phyloP scores from a whole-genome alignment of 1,139 yeast genomes.

The Geotrichum siamense region DNA sequence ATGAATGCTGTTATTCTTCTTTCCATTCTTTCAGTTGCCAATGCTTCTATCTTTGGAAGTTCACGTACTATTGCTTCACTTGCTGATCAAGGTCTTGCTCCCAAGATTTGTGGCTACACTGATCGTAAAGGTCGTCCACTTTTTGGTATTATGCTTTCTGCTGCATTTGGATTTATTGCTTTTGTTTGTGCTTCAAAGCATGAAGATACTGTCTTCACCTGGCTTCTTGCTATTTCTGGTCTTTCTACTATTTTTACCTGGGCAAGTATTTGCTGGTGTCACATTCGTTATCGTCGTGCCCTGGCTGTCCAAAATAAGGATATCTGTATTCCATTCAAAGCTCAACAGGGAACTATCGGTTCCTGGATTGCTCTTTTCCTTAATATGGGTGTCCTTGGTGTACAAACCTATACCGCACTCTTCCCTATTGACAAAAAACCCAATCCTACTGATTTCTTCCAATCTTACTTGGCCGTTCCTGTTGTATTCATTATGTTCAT shows the following conservation, averaged over 20 bases:
- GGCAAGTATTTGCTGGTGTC: slow-evolving; percentile 71
- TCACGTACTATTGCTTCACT: slow-evolving; percentile 78
- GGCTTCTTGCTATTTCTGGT: slow-evolving; percentile 78
- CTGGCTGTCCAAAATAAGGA: slow-evolving; percentile 57
- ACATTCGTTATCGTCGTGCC: slow-evolving; percentile 72
- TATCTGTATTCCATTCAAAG: slow-evolving; percentile 52
- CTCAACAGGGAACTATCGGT: slow-evolving; percentile 66
- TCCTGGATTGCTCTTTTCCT: slow-evolving; percentile 58
- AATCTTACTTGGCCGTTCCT: slow-evolving; percentile 48
- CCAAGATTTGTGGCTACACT: slow-evolving; percentile 61
- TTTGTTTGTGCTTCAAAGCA: slow-evolving; percentile 65
- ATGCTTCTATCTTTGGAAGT: slow-evolving; percentile 68
- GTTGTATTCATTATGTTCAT: slow-evolving; percentile 44
- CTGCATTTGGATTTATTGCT: slow-evolving; percentile 57
- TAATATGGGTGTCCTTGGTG: slow-evolving; percentile 58
- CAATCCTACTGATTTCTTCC: slow-evolving; percentile 42
- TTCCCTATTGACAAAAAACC: slow-evolving; percentile 53
- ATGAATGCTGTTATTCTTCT: slow-evolving; percentile 67
- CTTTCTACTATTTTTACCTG: slow-evolving; percentile 75
- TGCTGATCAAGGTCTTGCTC: slow-evolving; percentile 78
- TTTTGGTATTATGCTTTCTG: slow-evolving; percentile 53
- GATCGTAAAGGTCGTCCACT: slow-evolving; percentile 73
- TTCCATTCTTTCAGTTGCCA: slow-evolving; percentile 68
- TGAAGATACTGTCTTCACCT: slow-evolving; percentile 60
- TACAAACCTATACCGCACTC: slow-evolving; percentile 77